Evolutionary conservation across 768 basidiomycete genomes (phyloP), one percentile per base, ranked within the genome.

Genomic region (Boletus patriciae): DNA sequence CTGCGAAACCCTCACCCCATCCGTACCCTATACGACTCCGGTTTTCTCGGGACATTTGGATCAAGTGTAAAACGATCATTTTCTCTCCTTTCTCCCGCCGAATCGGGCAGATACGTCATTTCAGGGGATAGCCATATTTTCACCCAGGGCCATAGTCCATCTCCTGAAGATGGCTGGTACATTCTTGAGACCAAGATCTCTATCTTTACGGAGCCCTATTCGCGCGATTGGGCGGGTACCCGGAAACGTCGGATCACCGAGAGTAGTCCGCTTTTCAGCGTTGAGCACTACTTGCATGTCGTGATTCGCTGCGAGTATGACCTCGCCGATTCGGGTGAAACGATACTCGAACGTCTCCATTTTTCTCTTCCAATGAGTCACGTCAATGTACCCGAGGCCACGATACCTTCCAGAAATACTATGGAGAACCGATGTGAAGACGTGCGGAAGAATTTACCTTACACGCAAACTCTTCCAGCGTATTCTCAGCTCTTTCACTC

Each of bases 401-500:
- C 33, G 12, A 34, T 50, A 5, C 31, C 52, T n/a, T 33, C 49
- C 15, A 51, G 54, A 36, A 13, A 46, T 46, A 19, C 45, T 34
- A 29, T 36, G 40, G 55, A 53, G 38, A 19, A 33, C 58, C 36
- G 37, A 41, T n/a, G 44, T 10, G 58, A 49, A 38, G 59, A 60
- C 25, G 23, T 44, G 25, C 62, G 27, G 41, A 66, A 55, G 50
- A 52, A 13, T 34, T 49, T 62, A 11, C 70, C 61, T 27, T 63
- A 63, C 49, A 57, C 66, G 6, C 69, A 71, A 15, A 63, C 62
- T 42, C 81, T 90, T 19, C 92, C 91, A 2, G 80, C 85, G 4
- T 93, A 93, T 66, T 90, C 88, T 6, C 88, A 91, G 61, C 76
- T 93, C 19, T 93, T 86, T 73, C 74, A 92, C 65, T 64, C 76